Evolutionary conservation across 1,139 yeast species (phyloP), one percentile per base, ranked within the genome.

Genomic region (Blastobotrys proliferans): DNA sequence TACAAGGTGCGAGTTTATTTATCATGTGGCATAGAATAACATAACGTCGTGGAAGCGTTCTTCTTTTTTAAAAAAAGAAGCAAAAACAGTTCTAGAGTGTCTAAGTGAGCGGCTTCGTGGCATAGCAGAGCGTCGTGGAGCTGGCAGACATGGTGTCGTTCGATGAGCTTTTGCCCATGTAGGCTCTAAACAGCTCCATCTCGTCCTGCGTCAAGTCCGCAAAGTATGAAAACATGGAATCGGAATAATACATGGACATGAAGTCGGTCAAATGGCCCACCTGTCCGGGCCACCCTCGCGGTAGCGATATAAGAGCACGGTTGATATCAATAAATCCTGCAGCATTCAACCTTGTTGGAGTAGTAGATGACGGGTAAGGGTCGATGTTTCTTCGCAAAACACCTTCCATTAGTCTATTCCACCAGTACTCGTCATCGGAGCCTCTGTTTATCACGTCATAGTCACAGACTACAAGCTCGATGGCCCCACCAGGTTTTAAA

Each of bases 401-500:
- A 6, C 60, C 48, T 3, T 50, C 51, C 37, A 54, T 51, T 8
- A 64, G 44, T 31, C 51, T 51, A 0, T 44, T 40, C 53, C 62
- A 60, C 52, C 63, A 58, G 27, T 50, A 44, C 32, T 52, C 58
- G 9, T 47, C 49, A 3, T 38, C 41, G 4, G 50, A 55, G 49
- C 45, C 43, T 16, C 47, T 50, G 37, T 54, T 57, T 6, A 65
- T 39, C 4, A 58, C 31, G 6, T 54, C 53, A 35, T 56, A 61
- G 40, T 66, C 70, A 44, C 58, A 52, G 19, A 62, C 43, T 11
- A 61, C 51, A 13, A 67, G 35, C 39, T 64, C 66, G 2, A 69
- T 50, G 37, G 57, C 63, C 0, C 75, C 76, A 8, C 66, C 66
- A 1, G 71, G 70, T 45, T 66, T 64, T 20, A 67, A 54, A 3